phyloP scores from a whole-genome alignment of 164 flowering plant genomes.

The Taxillus chinensis region DNA sequence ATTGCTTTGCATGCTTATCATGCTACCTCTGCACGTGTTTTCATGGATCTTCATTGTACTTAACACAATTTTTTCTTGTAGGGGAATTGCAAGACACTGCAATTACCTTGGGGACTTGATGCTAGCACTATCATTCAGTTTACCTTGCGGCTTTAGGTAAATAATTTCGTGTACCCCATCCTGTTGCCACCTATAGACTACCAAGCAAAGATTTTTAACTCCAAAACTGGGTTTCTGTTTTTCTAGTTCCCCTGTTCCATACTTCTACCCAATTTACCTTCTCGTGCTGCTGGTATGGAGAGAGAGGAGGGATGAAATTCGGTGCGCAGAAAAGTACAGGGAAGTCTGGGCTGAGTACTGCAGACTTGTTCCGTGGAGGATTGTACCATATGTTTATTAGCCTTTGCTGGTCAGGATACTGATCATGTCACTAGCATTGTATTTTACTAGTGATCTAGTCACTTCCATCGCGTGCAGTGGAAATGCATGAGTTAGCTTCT shows the following conservation, averaged over 20 bases:
- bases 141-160: conserved; percentile 90
- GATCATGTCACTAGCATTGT: background rate
- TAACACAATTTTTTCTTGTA: conserved; percentile 15
- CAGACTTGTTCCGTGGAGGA: conserved; percentile 85
- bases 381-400: conserved; percentile 71
- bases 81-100: conserved; percentile 96
- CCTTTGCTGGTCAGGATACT: background rate
- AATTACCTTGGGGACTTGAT: conserved; percentile 91
- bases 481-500: too few species aligned
- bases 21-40: too few species aligned
- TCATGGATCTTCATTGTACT: too few species aligned
- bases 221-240: background rate
- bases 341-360: conserved; percentile 80
- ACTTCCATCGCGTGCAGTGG: too few species aligned
- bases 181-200: background rate
- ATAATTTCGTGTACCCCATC: background rate
- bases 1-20: too few species aligned
- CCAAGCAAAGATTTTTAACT: too few species aligned
- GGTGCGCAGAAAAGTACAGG: conserved; percentile 84
- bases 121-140: conserved; percentile 81
- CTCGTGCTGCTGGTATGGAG: conserved; percentile 91
- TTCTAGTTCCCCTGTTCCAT: conserved; percentile 88
- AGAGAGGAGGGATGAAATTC: conserved; percentile 89
- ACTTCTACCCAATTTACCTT: conserved; percentile 84
- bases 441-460: background rate